A percentile compares a stretch with the other conserved stretches of the same genome.
These are phyloP conservation scores for Xylariales sp. DNA, from an alignment of 2,329 filamentous ascomycete species.

Conservation along the genomic window DNA sequence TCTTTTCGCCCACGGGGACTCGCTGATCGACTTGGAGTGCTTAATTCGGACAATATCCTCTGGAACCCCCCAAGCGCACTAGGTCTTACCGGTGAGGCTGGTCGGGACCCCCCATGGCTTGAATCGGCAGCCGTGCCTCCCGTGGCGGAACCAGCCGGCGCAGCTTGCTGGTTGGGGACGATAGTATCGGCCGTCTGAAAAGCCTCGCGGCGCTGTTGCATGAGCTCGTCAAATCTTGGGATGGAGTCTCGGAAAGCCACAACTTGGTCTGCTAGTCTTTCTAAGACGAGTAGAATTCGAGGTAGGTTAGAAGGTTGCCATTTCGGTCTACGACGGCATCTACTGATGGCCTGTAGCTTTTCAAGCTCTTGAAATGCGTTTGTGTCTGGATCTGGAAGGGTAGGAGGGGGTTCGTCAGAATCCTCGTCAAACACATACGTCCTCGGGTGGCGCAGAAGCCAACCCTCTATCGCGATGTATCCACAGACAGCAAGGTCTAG, in stretches of 20 bases:
- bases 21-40: constrained; percentile 62
- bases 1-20: constrained; percentile 65
- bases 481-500: constrained; percentile 86
- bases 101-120: constrained; percentile 59
- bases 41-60: constrained; percentile 69
- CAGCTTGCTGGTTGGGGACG: constrained; percentile 51
- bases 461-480: constrained; percentile 87
- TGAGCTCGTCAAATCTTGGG: constrained; percentile 77
- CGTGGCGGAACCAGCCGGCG: constrained; percentile 44
- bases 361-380: constrained; percentile 53
- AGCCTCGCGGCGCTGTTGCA: constrained; percentile 72
- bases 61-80: constrained; percentile 71
- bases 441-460: constrained; percentile 81
- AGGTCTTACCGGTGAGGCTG: constrained; percentile 63
- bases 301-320: constrained; percentile 64
- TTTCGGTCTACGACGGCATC: constrained; percentile 64
- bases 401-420: constrained; percentile 45
- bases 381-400: constrained; percentile 39
- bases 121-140: constrained; percentile 53
- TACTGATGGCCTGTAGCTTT: constrained; percentile 60
- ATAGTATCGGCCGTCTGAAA: constrained; percentile 70
- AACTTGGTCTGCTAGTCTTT: constrained; percentile 71
- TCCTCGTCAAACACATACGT: constrained; percentile 68
- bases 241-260: constrained; percentile 71
- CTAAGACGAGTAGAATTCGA: constrained; percentile 67